Conservation (phyloP, 345 rosid genomes). For the Salix koriyanagi region DNA sequence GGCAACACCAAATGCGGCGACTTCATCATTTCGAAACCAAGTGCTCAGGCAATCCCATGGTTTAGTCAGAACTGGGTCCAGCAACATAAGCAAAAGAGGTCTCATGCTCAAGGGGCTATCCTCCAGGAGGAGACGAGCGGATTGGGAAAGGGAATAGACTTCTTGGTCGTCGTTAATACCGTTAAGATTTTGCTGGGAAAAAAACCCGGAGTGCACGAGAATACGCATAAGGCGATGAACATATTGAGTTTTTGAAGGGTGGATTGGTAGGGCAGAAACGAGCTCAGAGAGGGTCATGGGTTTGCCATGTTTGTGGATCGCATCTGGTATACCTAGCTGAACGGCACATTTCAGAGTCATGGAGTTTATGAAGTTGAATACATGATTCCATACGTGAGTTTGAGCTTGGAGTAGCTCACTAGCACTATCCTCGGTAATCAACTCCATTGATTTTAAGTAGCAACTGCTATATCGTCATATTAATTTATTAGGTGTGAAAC, state of each 20-base stretch:
- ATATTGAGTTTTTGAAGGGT: conserved; percentile 12
- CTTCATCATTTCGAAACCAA: conserved; percentile 27
- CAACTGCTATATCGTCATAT: too few species aligned
- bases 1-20: not conserved
- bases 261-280: conserved; percentile 8
- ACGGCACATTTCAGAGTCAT: conserved; percentile 40
- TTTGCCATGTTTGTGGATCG: conserved; percentile 32
- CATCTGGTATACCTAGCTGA: conserved; percentile 38
- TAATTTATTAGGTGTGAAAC: too few species aligned
- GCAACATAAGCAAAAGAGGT: not conserved
- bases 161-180: not conserved
- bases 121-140: not conserved
- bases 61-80: conserved; percentile 8
- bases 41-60: conserved; percentile 22
- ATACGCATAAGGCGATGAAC: conserved; percentile 34
- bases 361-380: conserved; percentile 22
- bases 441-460: too few species aligned
- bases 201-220: conserved; percentile 37
- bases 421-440: too few species aligned
- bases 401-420: too few species aligned
- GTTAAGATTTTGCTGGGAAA: not conserved
- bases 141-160: not conserved
- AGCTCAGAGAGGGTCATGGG: conserved; percentile 36
- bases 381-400: conserved; percentile 25
- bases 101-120: not conserved